These are phyloP conservation scores for Cryptococcus sp. DNA, from an alignment of 1,284 basidiomycete genomes.

Conservation along the genomic window DNA sequence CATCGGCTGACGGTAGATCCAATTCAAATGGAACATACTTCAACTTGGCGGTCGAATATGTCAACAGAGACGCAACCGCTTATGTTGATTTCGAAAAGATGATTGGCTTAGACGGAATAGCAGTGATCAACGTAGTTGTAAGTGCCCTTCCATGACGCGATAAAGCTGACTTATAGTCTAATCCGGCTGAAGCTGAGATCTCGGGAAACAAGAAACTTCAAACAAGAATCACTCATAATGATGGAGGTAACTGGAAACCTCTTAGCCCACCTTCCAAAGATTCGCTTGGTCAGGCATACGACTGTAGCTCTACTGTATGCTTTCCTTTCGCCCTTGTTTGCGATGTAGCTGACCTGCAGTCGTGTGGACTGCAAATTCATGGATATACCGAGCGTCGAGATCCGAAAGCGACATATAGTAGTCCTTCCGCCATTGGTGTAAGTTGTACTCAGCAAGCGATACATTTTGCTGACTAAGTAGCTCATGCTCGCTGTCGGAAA, in stretches of 20 bases:
- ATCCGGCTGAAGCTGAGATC: conserved; percentile 69
- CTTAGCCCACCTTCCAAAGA: conserved; percentile 71
- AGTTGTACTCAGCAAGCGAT: conserved; percentile 4
- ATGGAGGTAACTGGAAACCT: conserved; percentile 85
- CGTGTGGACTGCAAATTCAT: conserved; percentile 84
- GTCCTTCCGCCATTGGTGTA: conserved; percentile 77
- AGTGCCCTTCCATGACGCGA: not conserved
- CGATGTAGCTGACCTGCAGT: conserved; percentile 50
- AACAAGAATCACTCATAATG: conserved; percentile 91
- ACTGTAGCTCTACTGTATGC: conserved; percentile 66
- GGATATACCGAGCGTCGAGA: conserved; percentile 92
- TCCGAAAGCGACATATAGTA: conserved; percentile 84
- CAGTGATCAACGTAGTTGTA: conserved; percentile 79
- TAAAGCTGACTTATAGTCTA: conserved; percentile 47
- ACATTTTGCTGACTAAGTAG: not conserved
- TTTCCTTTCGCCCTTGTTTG: not conserved
- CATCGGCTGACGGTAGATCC: conserved; percentile 53
- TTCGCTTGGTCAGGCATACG: conserved; percentile 69
- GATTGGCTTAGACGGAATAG: conserved; percentile 91
- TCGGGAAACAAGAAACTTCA: conserved; percentile 73
- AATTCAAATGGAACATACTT: conserved; percentile 99
- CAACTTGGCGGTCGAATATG: conserved; percentile 75
- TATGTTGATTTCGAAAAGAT: conserved; percentile 99
- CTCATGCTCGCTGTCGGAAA: conserved; percentile 97
- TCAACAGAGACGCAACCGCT: conserved; percentile 80